phyloP scores from a whole-genome alignment of 176 grass and related monocot genomes.

The Thalia dealbata region DNA sequence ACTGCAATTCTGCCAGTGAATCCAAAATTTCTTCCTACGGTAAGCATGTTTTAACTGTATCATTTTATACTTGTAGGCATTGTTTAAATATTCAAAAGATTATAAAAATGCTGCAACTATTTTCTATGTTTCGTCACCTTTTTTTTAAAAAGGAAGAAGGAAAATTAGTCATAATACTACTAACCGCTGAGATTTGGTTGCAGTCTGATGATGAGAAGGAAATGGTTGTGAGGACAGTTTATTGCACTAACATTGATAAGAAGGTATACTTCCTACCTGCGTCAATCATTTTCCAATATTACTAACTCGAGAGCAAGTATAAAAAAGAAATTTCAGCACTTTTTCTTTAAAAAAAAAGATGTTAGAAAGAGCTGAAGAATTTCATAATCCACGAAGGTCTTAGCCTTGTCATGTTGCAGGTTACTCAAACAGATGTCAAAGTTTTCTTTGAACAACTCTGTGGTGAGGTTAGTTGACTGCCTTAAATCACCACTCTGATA shows the following conservation, averaged over 20 bases:
- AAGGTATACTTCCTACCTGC: conserved; percentile 31
- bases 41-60: conserved; percentile 20
- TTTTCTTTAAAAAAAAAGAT: background rate
- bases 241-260: conserved; percentile 98
- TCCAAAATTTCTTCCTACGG: conserved; percentile 77
- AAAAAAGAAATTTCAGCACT: too few relatives aligned
- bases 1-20: conserved; percentile 87
- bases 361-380: background rate
- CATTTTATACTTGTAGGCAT: background rate
- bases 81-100: background rate
- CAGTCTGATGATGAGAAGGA: conserved; percentile 83
- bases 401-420: conserved; percentile 31
- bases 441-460: conserved; percentile 58
- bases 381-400: conserved; percentile 2
- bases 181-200: conserved; percentile 3
- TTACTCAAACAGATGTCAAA: conserved; percentile 66
- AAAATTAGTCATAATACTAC: background rate
- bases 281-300: background rate
- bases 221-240: conserved; percentile 86
- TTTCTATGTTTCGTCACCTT: background rate
- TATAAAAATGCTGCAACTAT: background rate
- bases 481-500: background rate
- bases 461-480: conserved; percentile 43
- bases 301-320: background rate
- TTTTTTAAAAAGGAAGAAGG: background rate